Evolutionary conservation across 352 stramenopile species (phyloP).

Genomic region (Plasmopara halstedii): DNA sequence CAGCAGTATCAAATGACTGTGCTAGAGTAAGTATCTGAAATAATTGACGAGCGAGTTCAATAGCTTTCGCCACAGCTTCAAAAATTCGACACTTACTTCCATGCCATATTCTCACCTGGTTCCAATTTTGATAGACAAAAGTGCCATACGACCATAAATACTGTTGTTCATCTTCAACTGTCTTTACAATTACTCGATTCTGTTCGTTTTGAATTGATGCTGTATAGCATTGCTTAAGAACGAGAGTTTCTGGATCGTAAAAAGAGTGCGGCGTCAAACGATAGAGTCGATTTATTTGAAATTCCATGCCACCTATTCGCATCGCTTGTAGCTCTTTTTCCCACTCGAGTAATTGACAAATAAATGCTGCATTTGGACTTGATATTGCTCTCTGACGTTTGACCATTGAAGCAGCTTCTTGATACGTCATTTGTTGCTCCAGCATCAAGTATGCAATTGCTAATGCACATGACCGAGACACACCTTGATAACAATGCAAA

Average conservation of each 20-base stretch:
- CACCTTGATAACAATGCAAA: constrained; percentile 63
- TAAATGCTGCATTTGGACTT: constrained; percentile 56
- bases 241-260: constrained; percentile 35
- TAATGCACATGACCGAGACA: constrained; percentile 62
- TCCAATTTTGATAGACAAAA: constrained; percentile 33
- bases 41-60: constrained; percentile 14
- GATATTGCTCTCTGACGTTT: constrained; percentile 41
- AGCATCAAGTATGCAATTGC: constrained; percentile 62
- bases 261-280: constrained; percentile 37
- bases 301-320: not conserved
- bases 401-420: constrained; percentile 30
- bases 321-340: constrained; percentile 30
- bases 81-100: constrained; percentile 24
- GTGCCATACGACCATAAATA: constrained; percentile 33
- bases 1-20: not conserved
- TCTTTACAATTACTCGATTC: constrained; percentile 5
- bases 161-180: constrained; percentile 4
- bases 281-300: constrained; percentile 20
- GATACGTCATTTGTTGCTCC: constrained; percentile 19
- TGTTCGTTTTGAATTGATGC: constrained; percentile 2
- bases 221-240: constrained; percentile 46
- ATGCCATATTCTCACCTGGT: constrained; percentile 34
- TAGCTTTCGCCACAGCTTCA: constrained; percentile 13
- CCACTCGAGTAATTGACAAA: constrained; percentile 64
- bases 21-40: constrained; percentile 14